Base-by-base conservation (phyloP, 768 basidiomycete genomes). In the Rhodotorula graminis region DNA sequence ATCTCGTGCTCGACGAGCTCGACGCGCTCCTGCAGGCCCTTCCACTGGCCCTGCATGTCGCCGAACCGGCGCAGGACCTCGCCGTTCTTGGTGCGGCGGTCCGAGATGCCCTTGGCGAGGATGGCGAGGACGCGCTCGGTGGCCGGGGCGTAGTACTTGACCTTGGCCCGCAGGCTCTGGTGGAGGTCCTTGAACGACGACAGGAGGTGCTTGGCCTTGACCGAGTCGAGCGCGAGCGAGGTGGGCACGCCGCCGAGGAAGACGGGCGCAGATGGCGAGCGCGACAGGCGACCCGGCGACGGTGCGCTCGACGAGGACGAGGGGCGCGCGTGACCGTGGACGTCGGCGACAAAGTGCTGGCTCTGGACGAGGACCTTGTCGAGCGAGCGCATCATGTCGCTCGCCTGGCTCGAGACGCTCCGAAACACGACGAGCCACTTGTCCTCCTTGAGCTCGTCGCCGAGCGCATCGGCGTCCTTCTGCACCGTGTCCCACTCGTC, bases 371-470 rank as follows among this genome's bases (percentile, higher is more conserved):
- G 88, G 16, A 91, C 92, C 81, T 95, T 98, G 83, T 97, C 92
- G 76, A 99, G 82, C 78, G 91, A 91, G 42, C 87, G 87, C 92
- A 98, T 95, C 95, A 98, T 96, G 37, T 92, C 92, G 80, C 93
- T 92, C 56, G 95, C 94, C 80, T 97, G 94, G 78, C 93, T 90
- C 56, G 92, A 88, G 69, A 93, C 91, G 76, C 91, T 94, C 75
- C 93, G 86, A 82, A 97, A 97, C 31, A 97, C 91, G 19, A 90
- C 90, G 77, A 98, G 85, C 92, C 92, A 79, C 63, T 94, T 94
- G 82, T 97, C 95, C 81, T 97, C 95, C 82, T 91, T 93, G 74
- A 98, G 84, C 81, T 99, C 96, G 78, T 94, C 92, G 73, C 89
- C 85, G 69, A 97, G 82, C 40, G 90, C 88, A 66, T 79, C 78